These are phyloP conservation scores for Neckera pumila DNA, from an alignment of 225 moss, liverwort and hornwort species.

Conservation along the genomic window DNA sequence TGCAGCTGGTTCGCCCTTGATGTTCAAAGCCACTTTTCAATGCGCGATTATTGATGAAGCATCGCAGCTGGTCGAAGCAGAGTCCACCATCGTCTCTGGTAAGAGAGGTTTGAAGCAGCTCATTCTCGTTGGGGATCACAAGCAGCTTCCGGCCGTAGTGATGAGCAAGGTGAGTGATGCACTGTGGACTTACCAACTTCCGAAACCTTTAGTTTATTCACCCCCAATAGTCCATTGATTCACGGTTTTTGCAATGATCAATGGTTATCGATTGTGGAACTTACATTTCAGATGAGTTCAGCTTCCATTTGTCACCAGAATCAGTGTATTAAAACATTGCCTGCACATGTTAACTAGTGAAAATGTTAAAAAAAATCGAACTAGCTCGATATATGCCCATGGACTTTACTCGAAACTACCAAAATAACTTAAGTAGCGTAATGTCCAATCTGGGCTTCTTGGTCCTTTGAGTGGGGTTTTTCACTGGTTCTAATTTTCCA, in stretches of 20 bases:
- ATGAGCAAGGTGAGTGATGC: constrained; percentile 43
- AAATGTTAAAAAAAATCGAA: not conserved
- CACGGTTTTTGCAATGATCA: too few relatives aligned
- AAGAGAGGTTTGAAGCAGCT: constrained; percentile 50
- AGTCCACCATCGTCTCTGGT: constrained; percentile 58
- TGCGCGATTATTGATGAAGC: constrained; percentile 72
- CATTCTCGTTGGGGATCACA: constrained; percentile 71
- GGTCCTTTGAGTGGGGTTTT: too few relatives aligned
- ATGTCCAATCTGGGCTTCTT: not conserved
- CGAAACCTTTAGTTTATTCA: not conserved
- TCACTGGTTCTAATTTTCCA: not conserved
- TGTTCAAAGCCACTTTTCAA: constrained; percentile 8
- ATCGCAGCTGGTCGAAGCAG: constrained; percentile 75
- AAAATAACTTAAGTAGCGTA: not conserved
- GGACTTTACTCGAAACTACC: not conserved
- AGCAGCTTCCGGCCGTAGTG: constrained; percentile 69
- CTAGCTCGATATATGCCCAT: too few relatives aligned
- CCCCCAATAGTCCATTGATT: too few relatives aligned
- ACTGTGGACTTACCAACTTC: not conserved
- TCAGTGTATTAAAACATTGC: too few relatives aligned
- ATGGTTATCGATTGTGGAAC: not conserved
- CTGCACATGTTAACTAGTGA: not conserved
- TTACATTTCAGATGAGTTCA: not conserved
- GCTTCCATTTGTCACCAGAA: not conserved
- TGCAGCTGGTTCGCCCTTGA: not conserved